Evolutionary conservation across 2,329 filamentous ascomycete species (phyloP), one percentile per base, ranked within the genome.

Genomic region (Trichoderma simmonsii): DNA sequence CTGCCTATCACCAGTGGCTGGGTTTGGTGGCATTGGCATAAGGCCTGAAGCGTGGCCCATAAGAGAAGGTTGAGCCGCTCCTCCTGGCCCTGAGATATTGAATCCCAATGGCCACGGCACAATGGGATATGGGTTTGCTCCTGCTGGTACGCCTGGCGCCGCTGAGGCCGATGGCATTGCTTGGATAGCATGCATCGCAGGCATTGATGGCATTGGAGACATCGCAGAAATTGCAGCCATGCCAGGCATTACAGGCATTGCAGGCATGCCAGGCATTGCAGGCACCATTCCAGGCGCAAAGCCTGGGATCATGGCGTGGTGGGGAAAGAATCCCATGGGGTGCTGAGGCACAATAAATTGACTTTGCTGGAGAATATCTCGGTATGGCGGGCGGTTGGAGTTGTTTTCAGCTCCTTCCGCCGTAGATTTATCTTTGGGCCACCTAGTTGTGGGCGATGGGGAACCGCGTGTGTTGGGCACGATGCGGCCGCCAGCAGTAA

Each of bases 401-500:
- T 61, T 43, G 36, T 76, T 54, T 6, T 56, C 51, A 48, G 82
- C 80, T 15, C 21, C 66, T 54, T 82, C 81, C 4, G 14, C 34
- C 2, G 66, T 64, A 39, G 71, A 43, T 64, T 77, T 83, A 34
- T 87, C 86, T 71, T 82, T 86, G 70, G 80, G 75, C 79, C 83
- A 84, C 78, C 89, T 89, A 6, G 83, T 77, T 4, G 85, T 85
- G 3, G 87, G 87, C 9, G 88, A 89, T 6, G 82, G 81, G 3
- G 85, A 82, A 14, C 82, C 85, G 57, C 89, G 85, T 39, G 85
- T 90, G 76, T 91, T 91, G 63, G 89, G 89, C 1, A 92, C 90
- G 75, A 92, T 91, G 48, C 89, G 85, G 56, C 90, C 90, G 72
- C 90, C 89, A 72, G 90, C 90, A 24, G 90, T 92, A 64, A 92